Evolutionary conservation across 75 land plant genomes (phyloP), one percentile per base, ranked within the genome.

Genomic region (Cryptomeria japonica): DNA sequence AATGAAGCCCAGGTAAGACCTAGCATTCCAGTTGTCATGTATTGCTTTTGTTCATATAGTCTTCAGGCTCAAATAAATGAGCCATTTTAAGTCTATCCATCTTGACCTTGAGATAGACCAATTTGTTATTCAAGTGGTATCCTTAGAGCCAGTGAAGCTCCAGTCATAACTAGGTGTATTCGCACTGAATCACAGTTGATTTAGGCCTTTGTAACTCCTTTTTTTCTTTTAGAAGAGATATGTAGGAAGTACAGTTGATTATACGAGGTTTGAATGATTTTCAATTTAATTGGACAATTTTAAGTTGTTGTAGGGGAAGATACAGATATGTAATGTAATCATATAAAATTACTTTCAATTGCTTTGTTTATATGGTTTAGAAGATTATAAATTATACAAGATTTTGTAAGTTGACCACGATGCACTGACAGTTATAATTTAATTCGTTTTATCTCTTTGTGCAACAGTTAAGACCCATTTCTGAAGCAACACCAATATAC

Each of bases 401-500:
- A 25, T 13, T 75, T 75, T 75, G 77, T 75, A 12, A 34, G 77
- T 12, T 75, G 34, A 5, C 37, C 34, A 75, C 32, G n/a, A 82
- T n/a, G n/a, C 42, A 44, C 5, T 82, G 12, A n/a, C 12, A 9
- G 11, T 80, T 46, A 44, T 82, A 12, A 46, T 42, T 82, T 79
- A n/a, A 11, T 75, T 75, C 34, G 37, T 53, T 41, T 88, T 28
- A 19, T 85, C 28, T 83, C 18, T 64, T 41, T 89, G 38, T 31
- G 77, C 25, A 73, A 55, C 93, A 96, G 98, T 83, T 85, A 87
- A 89, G 93, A 84, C 93, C 96, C 12, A 93, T 95, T 53, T 58
- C 92, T 39, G 95, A 94, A 88, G 92, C 97, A 28, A 90, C 93
- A 32, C 91, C 95, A 15, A 90, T 96, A 58, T 96, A 92, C 70